Base-by-base conservation (phyloP, 2,329 filamentous ascomycete species). In the Lasiodiplodia sp. region DNA sequence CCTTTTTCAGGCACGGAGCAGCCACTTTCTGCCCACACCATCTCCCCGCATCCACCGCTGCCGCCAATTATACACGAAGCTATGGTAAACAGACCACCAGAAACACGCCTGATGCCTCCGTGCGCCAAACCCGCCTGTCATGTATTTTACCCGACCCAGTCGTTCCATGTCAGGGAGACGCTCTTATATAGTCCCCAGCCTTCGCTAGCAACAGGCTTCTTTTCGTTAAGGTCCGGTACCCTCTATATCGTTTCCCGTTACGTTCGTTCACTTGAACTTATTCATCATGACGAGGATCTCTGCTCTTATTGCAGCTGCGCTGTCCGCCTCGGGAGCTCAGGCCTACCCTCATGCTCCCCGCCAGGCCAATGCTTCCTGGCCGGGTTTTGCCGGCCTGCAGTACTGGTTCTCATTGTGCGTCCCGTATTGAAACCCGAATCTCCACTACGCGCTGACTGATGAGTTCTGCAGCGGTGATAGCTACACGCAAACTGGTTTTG, bases 401-500 rank as follows among this genome's bases (percentile, higher is more conserved):
- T 70, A 75, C 47, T 71, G 72, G 67, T 70, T 76, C 53, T 70
- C 75, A 49, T 78, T 78, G 71, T 72, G 60, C 60, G 71, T 66
- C 25, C 44, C 44, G 3, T 3, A 12, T 28, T 38, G 58, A 18
- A 14, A 7, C 4, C 31, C 38, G 4, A 21, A 18, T 11, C 21
- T 40, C 37, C 12, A 49, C 34, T 28, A 21, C 6, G 37, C 18
- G 21, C 10, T 67, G 7, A 11, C 34, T 63, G 23, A 62, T 56
- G 10, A 49, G 25, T 49, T n/a, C 21, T 53, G 6, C 66, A 86
- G 85, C 71, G 87, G 87, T 52, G 86, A 90, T 73, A 88, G 86
- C 2, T 90, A 89, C 77, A 86, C 86, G 1, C 83, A 85, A 70
- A 88, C 86, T 2, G 85, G 85, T 10, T 91, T 91, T 77, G 79